These are phyloP conservation scores for Aspergillus aculeatinus DNA, from an alignment of 2,329 filamentous ascomycete species.

Conservation along the genomic window DNA sequence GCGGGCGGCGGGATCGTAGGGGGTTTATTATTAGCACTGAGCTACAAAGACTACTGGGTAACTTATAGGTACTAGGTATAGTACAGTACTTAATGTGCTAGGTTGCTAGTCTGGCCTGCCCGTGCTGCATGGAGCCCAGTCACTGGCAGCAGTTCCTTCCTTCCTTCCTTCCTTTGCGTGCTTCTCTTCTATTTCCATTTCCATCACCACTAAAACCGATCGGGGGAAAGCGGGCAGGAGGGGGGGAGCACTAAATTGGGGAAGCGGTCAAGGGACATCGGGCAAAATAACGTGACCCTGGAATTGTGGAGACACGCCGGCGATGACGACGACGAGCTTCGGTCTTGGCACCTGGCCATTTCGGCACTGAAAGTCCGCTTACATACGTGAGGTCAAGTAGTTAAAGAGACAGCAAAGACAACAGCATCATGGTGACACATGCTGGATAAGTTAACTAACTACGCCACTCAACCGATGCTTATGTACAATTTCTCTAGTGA, in stretches of 20 bases:
- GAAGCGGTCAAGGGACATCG: not conserved
- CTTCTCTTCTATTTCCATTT: not conserved
- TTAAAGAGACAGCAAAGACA: not conserved
- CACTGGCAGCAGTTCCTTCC: no score
- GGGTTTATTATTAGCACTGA: constrained; percentile 2
- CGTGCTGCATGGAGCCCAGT: not conserved
- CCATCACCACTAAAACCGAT: no score
- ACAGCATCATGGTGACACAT: not conserved
- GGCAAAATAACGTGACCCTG: no score
- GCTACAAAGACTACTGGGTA: no score
- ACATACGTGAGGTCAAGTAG: not conserved
- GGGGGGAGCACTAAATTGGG: not conserved
- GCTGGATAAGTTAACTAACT: not conserved
- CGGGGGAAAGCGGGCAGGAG: not conserved
- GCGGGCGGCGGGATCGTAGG: not conserved
- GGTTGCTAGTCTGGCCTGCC: no score
- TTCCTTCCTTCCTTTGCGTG: not conserved
- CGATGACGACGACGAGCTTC: not conserved
- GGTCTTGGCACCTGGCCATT: not conserved
- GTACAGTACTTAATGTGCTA: no score
- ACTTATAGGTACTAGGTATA: no score
- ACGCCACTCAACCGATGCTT: not conserved
- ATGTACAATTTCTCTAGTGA: no score
- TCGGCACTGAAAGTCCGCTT: not conserved
- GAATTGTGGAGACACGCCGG: not conserved